Evolutionary conservation across 2,329 filamentous ascomycete genomes (phyloP).

Genomic region (Hypoxylon sp.): DNA sequence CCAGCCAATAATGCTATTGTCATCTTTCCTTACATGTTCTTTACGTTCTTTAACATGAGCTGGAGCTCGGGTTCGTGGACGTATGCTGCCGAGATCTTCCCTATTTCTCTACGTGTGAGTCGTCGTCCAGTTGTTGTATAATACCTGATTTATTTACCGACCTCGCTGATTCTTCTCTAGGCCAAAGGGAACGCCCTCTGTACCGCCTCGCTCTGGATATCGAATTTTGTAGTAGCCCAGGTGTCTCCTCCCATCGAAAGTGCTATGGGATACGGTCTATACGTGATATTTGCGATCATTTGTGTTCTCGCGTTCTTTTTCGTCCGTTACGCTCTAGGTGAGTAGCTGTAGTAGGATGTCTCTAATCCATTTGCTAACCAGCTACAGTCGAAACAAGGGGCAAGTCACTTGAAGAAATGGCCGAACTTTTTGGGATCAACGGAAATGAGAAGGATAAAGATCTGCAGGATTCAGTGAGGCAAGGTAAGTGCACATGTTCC

Average conservation of each 20-base stretch:
- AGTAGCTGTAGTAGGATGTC: conserved; percentile 8
- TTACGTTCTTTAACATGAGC: conserved; percentile 54
- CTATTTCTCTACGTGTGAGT: conserved; percentile 50
- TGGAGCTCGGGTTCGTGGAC: conserved; percentile 54
- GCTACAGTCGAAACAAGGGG: conserved; percentile 45
- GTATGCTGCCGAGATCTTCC: conserved; percentile 55
- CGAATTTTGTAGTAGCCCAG: conserved; percentile 51
- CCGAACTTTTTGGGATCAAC: conserved; percentile 49
- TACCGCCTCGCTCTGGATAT: conserved; percentile 53
- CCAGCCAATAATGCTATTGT: conserved; percentile 51
- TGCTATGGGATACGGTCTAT: conserved; percentile 50
- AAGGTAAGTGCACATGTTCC: conserved; percentile 35
- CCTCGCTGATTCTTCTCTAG: conserved; percentile 32
- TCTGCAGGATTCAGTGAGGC: conserved; percentile 27
- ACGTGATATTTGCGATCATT: conserved; percentile 49
- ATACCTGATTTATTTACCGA: background rate
- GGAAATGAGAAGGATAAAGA: conserved; percentile 38
- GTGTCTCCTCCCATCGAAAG: conserved; percentile 50
- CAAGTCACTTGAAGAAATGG: conserved; percentile 50
- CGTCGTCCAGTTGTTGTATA: background rate
- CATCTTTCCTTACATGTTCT: conserved; percentile 52
- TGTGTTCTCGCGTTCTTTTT: conserved; percentile 52
- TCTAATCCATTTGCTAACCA: conserved; percentile 16
- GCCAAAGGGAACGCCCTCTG: conserved; percentile 54
- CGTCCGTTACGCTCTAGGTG: conserved; percentile 49